A percentile compares a stretch with the other conserved stretches of the same genome.
phyloP scores from a whole-genome alignment of 371 early-diverging fungal genomes.

The Mortierella polycephala region DNA sequence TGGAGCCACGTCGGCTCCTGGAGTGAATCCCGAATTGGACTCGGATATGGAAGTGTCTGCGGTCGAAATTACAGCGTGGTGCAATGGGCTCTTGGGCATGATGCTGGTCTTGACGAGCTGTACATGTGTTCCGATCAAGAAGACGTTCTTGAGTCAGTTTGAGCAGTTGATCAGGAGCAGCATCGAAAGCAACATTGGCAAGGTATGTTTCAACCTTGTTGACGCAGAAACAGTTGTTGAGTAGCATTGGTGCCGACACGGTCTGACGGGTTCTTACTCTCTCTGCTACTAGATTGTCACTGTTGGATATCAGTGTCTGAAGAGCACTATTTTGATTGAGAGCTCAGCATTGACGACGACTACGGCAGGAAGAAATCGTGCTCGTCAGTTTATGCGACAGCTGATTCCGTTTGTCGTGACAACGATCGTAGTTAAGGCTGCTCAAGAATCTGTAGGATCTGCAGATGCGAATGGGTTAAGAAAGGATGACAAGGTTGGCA shows the following conservation, averaged over 20 bases:
- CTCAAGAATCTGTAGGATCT: slow-evolving; percentile 17
- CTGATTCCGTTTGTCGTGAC: slow-evolving; percentile 51
- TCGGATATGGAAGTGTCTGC: slow-evolving; percentile 45
- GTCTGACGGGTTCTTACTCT: not conserved
- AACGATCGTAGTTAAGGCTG: slow-evolving; percentile 46
- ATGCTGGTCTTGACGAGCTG: slow-evolving; percentile 50
- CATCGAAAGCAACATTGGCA: slow-evolving; percentile 43
- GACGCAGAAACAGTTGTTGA: too few relatives aligned
- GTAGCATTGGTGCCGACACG: too few relatives aligned
- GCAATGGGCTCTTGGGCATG: slow-evolving; percentile 48
- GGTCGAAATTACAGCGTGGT: slow-evolving; percentile 47
- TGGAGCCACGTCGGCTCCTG: not conserved
- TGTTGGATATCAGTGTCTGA: slow-evolving; percentile 49
- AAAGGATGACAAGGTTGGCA: slow-evolving; percentile 39
- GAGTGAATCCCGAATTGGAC: slow-evolving; percentile 12
- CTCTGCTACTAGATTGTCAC: slow-evolving; percentile 34
- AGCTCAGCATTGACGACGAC: not conserved
- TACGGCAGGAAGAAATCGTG: slow-evolving; percentile 20
- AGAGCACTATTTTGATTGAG: slow-evolving; percentile 35
- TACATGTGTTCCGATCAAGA: slow-evolving; percentile 14
- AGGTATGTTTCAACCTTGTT: slow-evolving; percentile 12
- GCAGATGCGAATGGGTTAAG: not conserved
- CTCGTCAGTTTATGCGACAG: slow-evolving; percentile 37
- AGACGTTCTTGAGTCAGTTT: slow-evolving; percentile 37
- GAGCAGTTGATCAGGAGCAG: slow-evolving; percentile 47